A percentile compares a stretch with the other conserved stretches of the same genome.
Conservation (phyloP, 257 asterid genomes). For the Scutellaria minor region DNA sequence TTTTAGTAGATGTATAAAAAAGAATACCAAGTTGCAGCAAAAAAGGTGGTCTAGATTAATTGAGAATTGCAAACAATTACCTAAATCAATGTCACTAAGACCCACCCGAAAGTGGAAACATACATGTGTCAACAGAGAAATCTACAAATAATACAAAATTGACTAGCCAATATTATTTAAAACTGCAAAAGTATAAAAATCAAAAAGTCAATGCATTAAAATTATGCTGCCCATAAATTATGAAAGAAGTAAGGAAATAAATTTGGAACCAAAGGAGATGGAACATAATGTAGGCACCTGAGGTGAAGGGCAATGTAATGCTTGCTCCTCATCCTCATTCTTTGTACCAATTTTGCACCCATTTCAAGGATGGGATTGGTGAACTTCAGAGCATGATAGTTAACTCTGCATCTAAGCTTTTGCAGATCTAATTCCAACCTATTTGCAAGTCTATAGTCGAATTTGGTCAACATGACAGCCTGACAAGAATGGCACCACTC, state of each 20-base stretch:
- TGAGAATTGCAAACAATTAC: conserved; percentile 11
- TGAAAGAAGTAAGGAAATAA: conserved; percentile 10
- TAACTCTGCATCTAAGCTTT: conserved; percentile 95
- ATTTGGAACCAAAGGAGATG: conserved; percentile 13
- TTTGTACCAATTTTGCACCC: conserved; percentile 79
- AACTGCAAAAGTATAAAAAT: conserved; percentile 13
- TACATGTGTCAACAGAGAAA: conserved; percentile 22
- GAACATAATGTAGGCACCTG: conserved; percentile 52
- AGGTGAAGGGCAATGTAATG: conserved; percentile 92
- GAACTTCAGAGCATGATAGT: conserved; percentile 93
- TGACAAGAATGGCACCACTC: conserved; percentile 45
- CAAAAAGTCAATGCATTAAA: conserved; percentile 5
- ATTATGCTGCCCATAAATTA: conserved; percentile 30
- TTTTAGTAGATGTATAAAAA: conserved; percentile 18
- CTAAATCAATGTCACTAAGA: conserved; percentile 3
- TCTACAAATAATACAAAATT: conserved; percentile 21
- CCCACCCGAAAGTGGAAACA: conserved; percentile 27
- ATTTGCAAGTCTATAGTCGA: conserved; percentile 95
- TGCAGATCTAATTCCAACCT: conserved; percentile 76
- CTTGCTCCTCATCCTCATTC: conserved; percentile 82
- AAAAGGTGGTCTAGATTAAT: conserved; percentile 17
- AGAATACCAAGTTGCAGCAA: conserved; percentile 5
- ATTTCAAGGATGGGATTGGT: conserved; percentile 74
- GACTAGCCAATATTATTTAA: conserved; percentile 22
- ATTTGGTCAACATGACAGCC: conserved; percentile 93